Percentiles rank a stretch among this genome's conserved stretches.
These are phyloP conservation scores for Pachysandra terminalis DNA, from an alignment of 164 flowering plant genomes.

Conservation along the genomic window DNA sequence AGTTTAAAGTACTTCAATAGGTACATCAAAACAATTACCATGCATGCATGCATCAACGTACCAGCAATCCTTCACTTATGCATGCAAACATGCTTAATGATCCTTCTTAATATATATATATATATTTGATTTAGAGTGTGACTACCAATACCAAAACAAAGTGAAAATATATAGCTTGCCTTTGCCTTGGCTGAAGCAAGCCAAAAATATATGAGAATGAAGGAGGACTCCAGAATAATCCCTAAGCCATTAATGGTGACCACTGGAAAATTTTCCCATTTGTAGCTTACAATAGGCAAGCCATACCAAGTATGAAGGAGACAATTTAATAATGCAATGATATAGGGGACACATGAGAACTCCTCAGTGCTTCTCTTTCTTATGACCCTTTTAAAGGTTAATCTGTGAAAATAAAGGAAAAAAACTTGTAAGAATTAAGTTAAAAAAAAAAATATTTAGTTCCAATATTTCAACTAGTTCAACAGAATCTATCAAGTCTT, in stretches of 20 bases:
- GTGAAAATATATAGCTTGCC: slow-evolving; percentile 38
- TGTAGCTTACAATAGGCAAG: slow-evolving; percentile 60
- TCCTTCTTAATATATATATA: no score
- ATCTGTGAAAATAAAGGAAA: slow-evolving; percentile 14
- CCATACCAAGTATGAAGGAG: slow-evolving; percentile 75
- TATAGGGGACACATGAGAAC: slow-evolving; percentile 67
- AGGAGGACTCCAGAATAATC: slow-evolving; percentile 55
- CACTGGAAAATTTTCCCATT: slow-evolving; percentile 66
- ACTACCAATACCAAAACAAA: neutral
- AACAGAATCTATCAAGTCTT: neutral
- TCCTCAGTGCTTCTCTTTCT: slow-evolving; percentile 62
- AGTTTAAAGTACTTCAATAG: no score
- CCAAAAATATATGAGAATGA: slow-evolving; percentile 52
- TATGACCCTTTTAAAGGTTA: slow-evolving; percentile 49
- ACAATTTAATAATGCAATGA: slow-evolving; percentile 56
- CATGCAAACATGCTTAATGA: neutral
- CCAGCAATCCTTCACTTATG: no score
- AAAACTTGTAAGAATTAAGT: neutral
- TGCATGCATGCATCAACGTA: no score
- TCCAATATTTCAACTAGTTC: no score
- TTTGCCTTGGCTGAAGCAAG: slow-evolving; percentile 42
- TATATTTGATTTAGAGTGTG: no score
- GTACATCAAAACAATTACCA: neutral
- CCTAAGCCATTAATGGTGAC: slow-evolving; percentile 65
- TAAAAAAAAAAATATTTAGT: no score